phyloP scores from a whole-genome alignment of 2,329 filamentous ascomycete genomes.

The Akanthomyces lecanii region DNA sequence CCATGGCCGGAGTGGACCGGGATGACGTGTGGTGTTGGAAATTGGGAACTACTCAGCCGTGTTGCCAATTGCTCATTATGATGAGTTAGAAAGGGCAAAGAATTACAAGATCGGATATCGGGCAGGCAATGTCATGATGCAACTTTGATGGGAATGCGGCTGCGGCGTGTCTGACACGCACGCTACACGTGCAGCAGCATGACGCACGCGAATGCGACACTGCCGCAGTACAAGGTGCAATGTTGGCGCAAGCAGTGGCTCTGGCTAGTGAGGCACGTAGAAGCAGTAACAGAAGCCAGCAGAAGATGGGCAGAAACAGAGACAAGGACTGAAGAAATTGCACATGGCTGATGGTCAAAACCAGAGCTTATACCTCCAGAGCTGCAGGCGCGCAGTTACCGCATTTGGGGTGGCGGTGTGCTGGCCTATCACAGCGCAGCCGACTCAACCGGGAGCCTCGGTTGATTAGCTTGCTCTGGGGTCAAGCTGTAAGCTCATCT shows the following conservation, averaged over 20 bases:
- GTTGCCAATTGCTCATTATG: background rate
- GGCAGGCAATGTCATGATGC: background rate
- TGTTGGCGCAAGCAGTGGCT: too few relatives aligned
- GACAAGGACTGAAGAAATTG: background rate
- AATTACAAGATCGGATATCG: too few relatives aligned
- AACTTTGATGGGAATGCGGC: background rate
- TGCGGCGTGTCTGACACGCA: background rate
- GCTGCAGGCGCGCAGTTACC: background rate
- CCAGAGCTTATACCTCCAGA: background rate
- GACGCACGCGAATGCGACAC: background rate
- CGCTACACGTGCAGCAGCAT: background rate
- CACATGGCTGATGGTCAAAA: too few relatives aligned
- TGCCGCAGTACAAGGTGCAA: background rate
- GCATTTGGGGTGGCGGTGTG: background rate
- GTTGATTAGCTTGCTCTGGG: background rate
- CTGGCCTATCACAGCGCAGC: slow-evolving; percentile 3
- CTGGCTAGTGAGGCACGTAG: too few relatives aligned
- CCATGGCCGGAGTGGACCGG: slow-evolving; percentile 11
- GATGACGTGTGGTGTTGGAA: background rate
- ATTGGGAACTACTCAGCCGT: background rate
- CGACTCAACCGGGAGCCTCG: slow-evolving; percentile 5
- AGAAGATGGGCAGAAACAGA: background rate
- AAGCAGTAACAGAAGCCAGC: background rate
- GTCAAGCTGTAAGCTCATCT: background rate
- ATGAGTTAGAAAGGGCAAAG: background rate